Percentiles rank a stretch among this genome's conserved stretches.
phyloP scores from a whole-genome alignment of 352 stramenopile genomes.

The Globisporangium solare region DNA sequence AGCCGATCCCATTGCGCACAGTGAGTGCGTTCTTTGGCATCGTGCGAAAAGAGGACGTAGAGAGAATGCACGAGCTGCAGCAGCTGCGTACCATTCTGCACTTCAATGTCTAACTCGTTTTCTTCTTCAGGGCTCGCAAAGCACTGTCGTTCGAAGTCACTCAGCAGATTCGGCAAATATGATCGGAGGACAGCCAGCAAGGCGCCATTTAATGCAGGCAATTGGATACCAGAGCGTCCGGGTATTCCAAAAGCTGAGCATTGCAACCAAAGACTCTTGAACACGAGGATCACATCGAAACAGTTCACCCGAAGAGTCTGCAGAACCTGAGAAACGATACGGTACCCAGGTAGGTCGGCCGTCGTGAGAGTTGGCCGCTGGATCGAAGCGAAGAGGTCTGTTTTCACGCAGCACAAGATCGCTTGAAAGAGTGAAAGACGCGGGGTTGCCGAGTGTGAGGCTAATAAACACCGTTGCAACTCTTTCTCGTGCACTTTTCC shows the following conservation, averaged over 20 bases:
- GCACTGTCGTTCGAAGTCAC: background rate
- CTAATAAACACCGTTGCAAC: slow-evolving; percentile 6
- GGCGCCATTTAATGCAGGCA: background rate
- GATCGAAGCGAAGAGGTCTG: slow-evolving; percentile 21
- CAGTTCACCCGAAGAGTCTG: background rate
- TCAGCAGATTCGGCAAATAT: slow-evolving; percentile 12
- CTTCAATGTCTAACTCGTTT: background rate
- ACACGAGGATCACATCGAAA: background rate
- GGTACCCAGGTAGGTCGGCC: slow-evolving; percentile 23
- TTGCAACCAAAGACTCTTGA: slow-evolving; percentile 5
- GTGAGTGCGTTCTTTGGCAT: background rate
- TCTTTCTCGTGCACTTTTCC: slow-evolving; percentile 32
- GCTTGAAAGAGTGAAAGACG: slow-evolving; percentile 17
- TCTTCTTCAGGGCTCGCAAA: background rate
- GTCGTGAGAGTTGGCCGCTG: background rate
- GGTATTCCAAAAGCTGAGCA: background rate
- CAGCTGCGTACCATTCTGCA: slow-evolving; percentile 10
- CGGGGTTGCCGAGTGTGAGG: background rate
- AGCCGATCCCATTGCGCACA: slow-evolving; percentile 11
- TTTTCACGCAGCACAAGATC: slow-evolving; percentile 30
- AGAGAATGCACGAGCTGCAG: slow-evolving; percentile 12
- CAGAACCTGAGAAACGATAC: slow-evolving; percentile 9
- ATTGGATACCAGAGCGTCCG: background rate
- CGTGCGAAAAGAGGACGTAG: slow-evolving; percentile 12
- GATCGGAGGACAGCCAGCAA: slow-evolving; percentile 2